Base-by-base conservation (phyloP, 176 grass and related monocot genomes). In the Tillandsia fasciculata region DNA sequence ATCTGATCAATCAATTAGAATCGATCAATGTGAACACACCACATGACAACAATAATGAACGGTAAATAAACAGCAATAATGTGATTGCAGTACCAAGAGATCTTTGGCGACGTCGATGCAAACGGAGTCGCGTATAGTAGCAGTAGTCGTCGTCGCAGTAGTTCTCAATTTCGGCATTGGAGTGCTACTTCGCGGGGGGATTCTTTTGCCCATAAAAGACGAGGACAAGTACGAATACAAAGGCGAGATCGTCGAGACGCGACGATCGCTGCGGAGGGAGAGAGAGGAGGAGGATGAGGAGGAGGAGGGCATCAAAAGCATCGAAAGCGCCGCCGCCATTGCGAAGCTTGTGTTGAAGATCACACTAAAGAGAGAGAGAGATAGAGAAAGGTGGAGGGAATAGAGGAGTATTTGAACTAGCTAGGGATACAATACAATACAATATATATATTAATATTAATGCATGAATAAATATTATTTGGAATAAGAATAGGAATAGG, bases 51-150 rank as follows among this genome's bases (percentile, higher is more conserved):
- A 56, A 18, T 61, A 73, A 22, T 18, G 67, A 59, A 11, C 51
- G 57, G 66, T 17, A 48, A 47, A 72, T 14, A 49, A 10, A 59
- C 33, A 8, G 64, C 13, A 47, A 33, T 14, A 12, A 51, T 12
- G 67, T n/a, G 51, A 26, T 6, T 20, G 3, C 1, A 12, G 18
- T 73, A 24, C 26, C 22, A 49, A 51, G 51, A 26, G 51, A 27
- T 47, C 49, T 65, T n/a, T 49, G 14, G 69, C 18, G 4, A 61
- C 49, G 29, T 77, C 69, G 63, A 73, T 17, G 64, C 72, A 69
- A 56, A 77, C 68, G 77, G 63, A 85, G 83, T 50, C 64, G 64
- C 5, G 4, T 42, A 20, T 63, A 64, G 66, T 6, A 56, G 70
- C 8, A 6, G 8, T 61, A 26, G 12, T 66, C 2, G 15, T 49